Percentiles rank a stretch among this genome's conserved stretches.
phyloP scores from a whole-genome alignment of 371 early-diverging fungal species.

The Mortierella sp. region DNA sequence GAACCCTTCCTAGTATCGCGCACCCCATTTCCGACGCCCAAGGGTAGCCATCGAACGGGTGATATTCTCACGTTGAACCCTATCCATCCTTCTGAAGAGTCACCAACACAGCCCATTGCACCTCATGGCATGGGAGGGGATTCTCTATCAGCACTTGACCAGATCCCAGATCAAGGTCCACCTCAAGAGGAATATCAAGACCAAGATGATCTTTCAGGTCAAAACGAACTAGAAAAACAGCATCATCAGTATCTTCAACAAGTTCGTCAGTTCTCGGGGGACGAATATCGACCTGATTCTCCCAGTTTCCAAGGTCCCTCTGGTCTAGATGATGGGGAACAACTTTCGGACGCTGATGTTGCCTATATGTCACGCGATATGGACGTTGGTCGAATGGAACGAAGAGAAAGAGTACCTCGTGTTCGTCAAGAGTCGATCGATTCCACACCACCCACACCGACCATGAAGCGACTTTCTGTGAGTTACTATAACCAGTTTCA shows the following conservation, averaged over 20 bases:
- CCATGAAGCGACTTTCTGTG: conserved; percentile 12
- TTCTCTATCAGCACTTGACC: too few species aligned
- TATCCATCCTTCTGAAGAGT: too few species aligned
- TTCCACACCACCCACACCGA: conserved; percentile 19
- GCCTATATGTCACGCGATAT: conserved; percentile 50
- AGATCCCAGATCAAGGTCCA: too few species aligned
- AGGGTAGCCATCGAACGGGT: conserved; percentile 19
- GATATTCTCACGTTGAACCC: too few species aligned
- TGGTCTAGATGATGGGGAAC: conserved; percentile 34
- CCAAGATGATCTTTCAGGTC: too few species aligned
- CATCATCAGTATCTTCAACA: not conserved
- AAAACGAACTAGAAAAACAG: not conserved
- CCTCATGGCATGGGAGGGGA: too few species aligned
- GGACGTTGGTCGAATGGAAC: conserved; percentile 33
- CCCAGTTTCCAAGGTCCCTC: conserved; percentile 49
- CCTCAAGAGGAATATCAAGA: too few species aligned
- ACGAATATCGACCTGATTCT: conserved; percentile 35
- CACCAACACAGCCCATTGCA: too few species aligned
- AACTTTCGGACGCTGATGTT: conserved; percentile 49
- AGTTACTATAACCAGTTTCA: conserved; percentile 32
- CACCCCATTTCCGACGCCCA: conserved; percentile 37
- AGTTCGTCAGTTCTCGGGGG: conserved; percentile 2
- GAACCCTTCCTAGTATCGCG: conserved; percentile 18
- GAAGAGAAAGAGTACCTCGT: not conserved
- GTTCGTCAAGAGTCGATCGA: conserved; percentile 5